Conservation (phyloP, 2,329 filamentous ascomycete genomes). For the Penicillium crustosum region DNA sequence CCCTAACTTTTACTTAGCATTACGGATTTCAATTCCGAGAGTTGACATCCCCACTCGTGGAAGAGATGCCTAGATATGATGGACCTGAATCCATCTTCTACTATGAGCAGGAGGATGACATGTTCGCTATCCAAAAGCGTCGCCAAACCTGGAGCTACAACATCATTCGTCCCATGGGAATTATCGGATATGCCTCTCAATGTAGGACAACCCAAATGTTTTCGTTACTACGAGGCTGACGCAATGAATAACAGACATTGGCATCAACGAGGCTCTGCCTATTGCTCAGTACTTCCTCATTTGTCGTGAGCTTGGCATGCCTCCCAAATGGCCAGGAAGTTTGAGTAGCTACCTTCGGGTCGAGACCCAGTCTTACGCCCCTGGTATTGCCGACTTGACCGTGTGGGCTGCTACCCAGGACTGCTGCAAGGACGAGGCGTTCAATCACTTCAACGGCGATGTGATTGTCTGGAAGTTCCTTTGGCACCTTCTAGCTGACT, state of each 20-base stretch:
- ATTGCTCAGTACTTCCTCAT: background rate
- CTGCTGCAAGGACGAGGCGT: background rate
- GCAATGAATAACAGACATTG: background rate
- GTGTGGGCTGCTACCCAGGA: background rate
- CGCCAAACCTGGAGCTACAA: background rate
- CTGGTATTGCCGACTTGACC: background rate
- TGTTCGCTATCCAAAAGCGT: background rate
- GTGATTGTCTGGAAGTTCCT: background rate
- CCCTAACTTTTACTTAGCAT: background rate
- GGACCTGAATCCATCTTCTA: background rate
- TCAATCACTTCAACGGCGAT: background rate
- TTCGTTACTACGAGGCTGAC: background rate
- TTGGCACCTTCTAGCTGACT: background rate
- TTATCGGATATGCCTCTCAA: background rate
- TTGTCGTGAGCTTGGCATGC: background rate
- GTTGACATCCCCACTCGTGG: background rate
- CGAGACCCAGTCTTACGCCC: background rate
- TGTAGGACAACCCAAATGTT: background rate
- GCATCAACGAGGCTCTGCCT: background rate
- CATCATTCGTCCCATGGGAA: background rate
- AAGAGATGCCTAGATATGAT: background rate
- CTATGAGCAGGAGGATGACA: background rate
- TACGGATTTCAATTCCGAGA: background rate
- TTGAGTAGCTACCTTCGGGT: background rate
- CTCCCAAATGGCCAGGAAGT: background rate